Conservation (phyloP, 139 green algal genomes). For the Zygnema circumcarinatum region DNA sequence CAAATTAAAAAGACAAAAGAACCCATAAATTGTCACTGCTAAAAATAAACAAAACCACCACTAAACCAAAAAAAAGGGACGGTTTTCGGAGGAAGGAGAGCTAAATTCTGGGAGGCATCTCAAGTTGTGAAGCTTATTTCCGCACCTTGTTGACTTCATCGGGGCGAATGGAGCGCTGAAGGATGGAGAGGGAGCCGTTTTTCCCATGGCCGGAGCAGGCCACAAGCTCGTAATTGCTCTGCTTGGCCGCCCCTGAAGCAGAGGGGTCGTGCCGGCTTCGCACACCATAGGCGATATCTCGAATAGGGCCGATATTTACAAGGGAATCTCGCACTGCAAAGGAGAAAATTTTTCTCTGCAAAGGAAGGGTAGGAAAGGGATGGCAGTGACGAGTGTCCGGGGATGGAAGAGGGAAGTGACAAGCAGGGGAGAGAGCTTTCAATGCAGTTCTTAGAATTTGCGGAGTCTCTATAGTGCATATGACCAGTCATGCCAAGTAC, state of each 20-base stretch:
- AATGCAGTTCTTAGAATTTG: too few species aligned
- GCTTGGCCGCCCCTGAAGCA: conserved; percentile 16
- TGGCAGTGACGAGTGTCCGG: conserved; percentile 1
- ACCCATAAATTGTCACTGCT: too few species aligned
- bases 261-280: background rate
- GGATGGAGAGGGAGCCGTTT: conserved; percentile 76
- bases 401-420: too few species aligned
- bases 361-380: background rate
- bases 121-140: too few species aligned
- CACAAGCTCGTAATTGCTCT: conserved; percentile 43
- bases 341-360: conserved; percentile 42
- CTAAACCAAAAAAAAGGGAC: too few species aligned
- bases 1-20: too few species aligned
- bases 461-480: too few species aligned
- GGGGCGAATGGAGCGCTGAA: conserved; percentile 73
- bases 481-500: too few species aligned
- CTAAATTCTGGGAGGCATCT: too few species aligned
- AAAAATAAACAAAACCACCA: too few species aligned
- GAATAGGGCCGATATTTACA: conserved; percentile 72
- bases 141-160: conserved; percentile 81
- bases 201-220: conserved; percentile 73
- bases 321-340: conserved; percentile 74
- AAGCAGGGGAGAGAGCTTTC: too few species aligned
- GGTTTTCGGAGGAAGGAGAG: too few species aligned
- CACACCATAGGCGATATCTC: conserved; percentile 61